phyloP scores from a whole-genome alignment of 192 early-diverging fungal genomes.

The Glomus cerebriforme region DNA sequence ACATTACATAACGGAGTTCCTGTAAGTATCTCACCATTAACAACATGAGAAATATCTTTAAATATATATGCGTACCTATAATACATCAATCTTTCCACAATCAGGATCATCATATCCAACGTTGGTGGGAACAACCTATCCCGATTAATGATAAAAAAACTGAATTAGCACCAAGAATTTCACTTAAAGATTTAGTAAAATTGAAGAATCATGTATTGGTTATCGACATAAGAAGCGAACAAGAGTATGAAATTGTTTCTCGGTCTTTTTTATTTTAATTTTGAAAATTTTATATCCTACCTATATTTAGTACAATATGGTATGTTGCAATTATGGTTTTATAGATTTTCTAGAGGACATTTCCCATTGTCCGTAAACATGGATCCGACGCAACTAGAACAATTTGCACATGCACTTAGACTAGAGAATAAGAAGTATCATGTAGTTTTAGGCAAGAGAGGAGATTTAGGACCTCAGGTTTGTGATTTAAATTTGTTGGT shows the following conservation, averaged over 20 bases:
- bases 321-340: neutral
- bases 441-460: constrained; percentile 49
- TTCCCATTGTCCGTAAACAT: constrained; percentile 58
- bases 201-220: constrained; percentile 51
- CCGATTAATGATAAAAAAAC: constrained; percentile 47
- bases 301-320: neutral
- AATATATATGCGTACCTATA: too few relatives aligned
- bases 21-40: neutral
- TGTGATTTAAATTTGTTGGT: neutral
- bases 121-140: constrained; percentile 56
- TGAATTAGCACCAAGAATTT: constrained; percentile 60
- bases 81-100: neutral
- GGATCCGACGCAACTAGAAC: constrained; percentile 42
- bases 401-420: constrained; percentile 43
- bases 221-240: constrained; percentile 58
- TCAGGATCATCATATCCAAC: constrained; percentile 31
- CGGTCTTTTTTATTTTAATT: neutral
- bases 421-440: constrained; percentile 59
- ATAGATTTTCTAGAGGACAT: constrained; percentile 56
- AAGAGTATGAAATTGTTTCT: constrained; percentile 44
- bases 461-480: constrained; percentile 56
- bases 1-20: neutral
- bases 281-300: neutral
- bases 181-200: constrained; percentile 49
- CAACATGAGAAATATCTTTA: too few relatives aligned